Conservation (phyloP, 1,139 yeast genomes). For the Suhomyces bribrorum region DNA sequence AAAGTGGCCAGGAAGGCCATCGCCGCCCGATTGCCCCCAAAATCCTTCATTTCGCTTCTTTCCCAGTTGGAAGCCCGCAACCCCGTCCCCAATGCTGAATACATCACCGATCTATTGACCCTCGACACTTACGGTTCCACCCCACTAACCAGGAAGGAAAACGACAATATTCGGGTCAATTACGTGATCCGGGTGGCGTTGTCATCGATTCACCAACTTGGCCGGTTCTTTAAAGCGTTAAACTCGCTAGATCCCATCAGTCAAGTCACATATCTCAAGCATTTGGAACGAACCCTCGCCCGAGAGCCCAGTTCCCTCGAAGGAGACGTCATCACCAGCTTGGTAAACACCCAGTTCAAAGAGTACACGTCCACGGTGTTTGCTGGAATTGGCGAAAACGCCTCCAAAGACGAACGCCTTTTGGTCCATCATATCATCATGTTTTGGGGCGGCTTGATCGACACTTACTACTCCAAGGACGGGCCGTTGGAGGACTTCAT, state of each 20-base stretch:
- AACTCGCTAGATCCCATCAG: conserved; percentile 11
- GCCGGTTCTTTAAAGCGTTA: conserved; percentile 19
- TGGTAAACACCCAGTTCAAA: conserved; percentile 12
- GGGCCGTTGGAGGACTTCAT: conserved; percentile 12
- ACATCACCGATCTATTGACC: conserved; percentile 15
- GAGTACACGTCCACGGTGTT: conserved; percentile 11
- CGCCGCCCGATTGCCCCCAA: conserved; percentile 15
- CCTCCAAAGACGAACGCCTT: conserved; percentile 3
- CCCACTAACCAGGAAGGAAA: conserved; percentile 11
- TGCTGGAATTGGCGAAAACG: conserved; percentile 4
- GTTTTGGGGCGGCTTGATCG: conserved; percentile 10
- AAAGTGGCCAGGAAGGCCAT: conserved; percentile 20
- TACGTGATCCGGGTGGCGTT: conserved; percentile 16
- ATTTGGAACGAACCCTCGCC: conserved; percentile 8
- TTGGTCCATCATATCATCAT: conserved; percentile 13
- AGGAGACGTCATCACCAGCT: conserved; percentile 14
- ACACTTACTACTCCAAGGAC: conserved; percentile 5
- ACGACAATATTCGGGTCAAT: conserved; percentile 9
- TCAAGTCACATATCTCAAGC: conserved; percentile 18
- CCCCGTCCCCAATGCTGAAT: conserved; percentile 18
- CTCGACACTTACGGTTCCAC: conserved; percentile 15
- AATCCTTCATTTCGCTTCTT: conserved; percentile 18
- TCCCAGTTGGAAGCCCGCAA: conserved; percentile 18
- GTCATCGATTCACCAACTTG: conserved; percentile 15
- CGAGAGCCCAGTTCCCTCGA: conserved; percentile 9